Conservation (phyloP, 768 basidiomycete species). For the Amanita polypyramis region DNA sequence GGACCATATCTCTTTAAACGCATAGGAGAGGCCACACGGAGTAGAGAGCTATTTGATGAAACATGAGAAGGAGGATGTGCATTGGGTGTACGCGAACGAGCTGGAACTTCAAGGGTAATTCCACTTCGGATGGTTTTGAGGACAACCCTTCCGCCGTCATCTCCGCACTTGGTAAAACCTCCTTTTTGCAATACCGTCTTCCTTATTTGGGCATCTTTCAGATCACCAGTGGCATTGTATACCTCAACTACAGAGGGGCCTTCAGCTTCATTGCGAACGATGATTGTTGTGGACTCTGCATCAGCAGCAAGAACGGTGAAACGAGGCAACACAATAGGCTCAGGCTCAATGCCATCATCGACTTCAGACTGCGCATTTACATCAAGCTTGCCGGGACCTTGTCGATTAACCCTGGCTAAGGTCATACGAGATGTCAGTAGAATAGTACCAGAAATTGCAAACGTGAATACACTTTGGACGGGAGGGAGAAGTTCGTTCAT, state of each 20-base stretch:
- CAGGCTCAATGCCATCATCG: slow-evolving; percentile 22
- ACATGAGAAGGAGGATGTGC: slow-evolving; percentile 18
- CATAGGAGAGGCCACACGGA: slow-evolving; percentile 16
- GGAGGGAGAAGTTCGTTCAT: slow-evolving; percentile 69
- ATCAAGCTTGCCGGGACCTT: slow-evolving; percentile 10
- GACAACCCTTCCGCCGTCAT: slow-evolving; percentile 49
- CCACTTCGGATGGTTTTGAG: slow-evolving; percentile 27
- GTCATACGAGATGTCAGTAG: slow-evolving; percentile 40
- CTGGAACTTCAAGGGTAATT: slow-evolving; percentile 7
- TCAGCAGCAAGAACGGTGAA: slow-evolving; percentile 65
- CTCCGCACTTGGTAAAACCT: slow-evolving; percentile 48
- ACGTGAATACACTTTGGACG: slow-evolving; percentile 52
- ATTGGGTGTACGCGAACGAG: slow-evolving; percentile 27
- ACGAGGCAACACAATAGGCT: slow-evolving; percentile 52
- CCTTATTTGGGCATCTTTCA: slow-evolving; percentile 49
- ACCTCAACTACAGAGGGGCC: slow-evolving; percentile 43
- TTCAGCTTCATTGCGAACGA: slow-evolving; percentile 52
- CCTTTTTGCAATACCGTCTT: slow-evolving; percentile 56
- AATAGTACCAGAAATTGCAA: slow-evolving; percentile 56
- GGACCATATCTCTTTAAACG: slow-evolving; percentile 40
- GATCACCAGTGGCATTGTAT: slow-evolving; percentile 45
- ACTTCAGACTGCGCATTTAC: slow-evolving; percentile 13
- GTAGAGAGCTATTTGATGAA: slow-evolving; percentile 17
- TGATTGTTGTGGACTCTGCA: slow-evolving; percentile 43
- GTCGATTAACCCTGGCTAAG: slow-evolving; percentile 17